Base-by-base conservation (phyloP, 129 eudicot genomes). In the Heracleum sosnowskyi region DNA sequence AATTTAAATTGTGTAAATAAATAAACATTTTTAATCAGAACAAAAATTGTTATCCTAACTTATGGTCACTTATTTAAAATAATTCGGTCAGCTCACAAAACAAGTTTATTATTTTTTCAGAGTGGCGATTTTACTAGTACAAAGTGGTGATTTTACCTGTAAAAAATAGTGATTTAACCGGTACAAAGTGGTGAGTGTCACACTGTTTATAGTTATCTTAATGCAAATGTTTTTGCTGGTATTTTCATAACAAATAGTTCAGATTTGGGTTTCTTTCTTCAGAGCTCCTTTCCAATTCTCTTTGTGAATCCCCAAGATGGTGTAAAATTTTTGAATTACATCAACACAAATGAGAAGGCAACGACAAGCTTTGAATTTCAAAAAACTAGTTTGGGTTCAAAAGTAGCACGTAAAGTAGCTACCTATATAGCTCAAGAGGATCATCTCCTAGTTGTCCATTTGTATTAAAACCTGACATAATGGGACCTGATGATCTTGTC, bases 371-470 rank as follows among this genome's bases (percentile, higher is more conserved):
- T 88, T n/a, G 76, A 73, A 22, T 86, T 89, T 80, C 84, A 83
- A 18, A 84, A 84, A 53, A 91, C 97, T n/a, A n/a, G n/a, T n/a
- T n/a, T n/a, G n/a, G n/a, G n/a, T n/a, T n/a, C n/a, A n/a, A n/a
- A n/a, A n/a, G n/a, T 2, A 80, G 55, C 95, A 18, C 97, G 95
- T 7, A 83, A 69, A 57, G 83, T 89, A 77, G 79, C 91, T 3
- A 83, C 89, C 83, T 91, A 91, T n/a, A n/a, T 41, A 91, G 97
- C 77, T 85, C 97, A 33, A 80, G 97, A 63, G 97, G 97, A 2
- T 95, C 97, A 4, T 89, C 97, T 0, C 79, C 20, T 20, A 86
- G 89, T 55, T 86, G 90, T 76, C 94, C 97, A 4, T n/a, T 76
- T 28, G 85, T 91, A 39, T 76, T 91, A n/a, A 91, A 91, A 40